Evolutionary conservation across 129 eudicot species (phyloP).

Genomic region (Lactuca saligna): DNA sequence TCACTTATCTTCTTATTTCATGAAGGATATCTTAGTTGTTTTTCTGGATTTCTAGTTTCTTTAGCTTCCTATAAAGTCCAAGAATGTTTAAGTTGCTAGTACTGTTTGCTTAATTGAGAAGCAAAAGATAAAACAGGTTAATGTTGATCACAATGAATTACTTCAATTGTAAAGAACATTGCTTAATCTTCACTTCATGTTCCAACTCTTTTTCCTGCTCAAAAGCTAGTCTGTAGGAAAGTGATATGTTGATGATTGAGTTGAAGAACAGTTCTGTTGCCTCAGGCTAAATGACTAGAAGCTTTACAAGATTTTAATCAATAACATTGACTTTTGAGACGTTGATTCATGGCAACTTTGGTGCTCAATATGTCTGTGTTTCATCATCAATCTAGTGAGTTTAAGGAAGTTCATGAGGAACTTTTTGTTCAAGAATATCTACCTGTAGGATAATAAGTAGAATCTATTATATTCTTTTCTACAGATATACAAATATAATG

Average conservation of each 20-base stretch:
- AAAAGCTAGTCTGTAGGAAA: conserved; percentile 19
- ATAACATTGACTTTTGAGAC: neutral
- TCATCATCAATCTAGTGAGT: neutral
- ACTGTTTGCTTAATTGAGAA: conserved; percentile 24
- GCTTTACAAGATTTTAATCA: neutral
- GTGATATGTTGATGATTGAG: conserved; percentile 16
- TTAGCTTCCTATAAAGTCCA: conserved; percentile 5
- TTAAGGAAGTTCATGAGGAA: neutral
- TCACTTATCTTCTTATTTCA: neutral
- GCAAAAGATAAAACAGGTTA: neutral
- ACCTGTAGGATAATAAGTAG: conserved; percentile 3
- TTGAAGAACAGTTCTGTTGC: conserved; percentile 1
- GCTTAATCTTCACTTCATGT: conserved; percentile 27
- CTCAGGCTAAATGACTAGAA: conserved; percentile 4
- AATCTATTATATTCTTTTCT: neutral
- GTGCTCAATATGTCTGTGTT: neutral
- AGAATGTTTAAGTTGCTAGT: conserved; percentile 11
- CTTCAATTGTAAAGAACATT: conserved; percentile 15
- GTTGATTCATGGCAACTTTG: neutral
- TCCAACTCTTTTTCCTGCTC: conserved; percentile 11
- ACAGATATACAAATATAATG: neutral
- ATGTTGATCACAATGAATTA: conserved; percentile 13
- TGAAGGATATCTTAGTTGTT: neutral
- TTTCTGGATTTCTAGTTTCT: conserved; percentile 6
- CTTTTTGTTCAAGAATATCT: neutral